Evolutionary conservation across 345 rosid species (phyloP).

Genomic region (Geranium rotundifolium): DNA sequence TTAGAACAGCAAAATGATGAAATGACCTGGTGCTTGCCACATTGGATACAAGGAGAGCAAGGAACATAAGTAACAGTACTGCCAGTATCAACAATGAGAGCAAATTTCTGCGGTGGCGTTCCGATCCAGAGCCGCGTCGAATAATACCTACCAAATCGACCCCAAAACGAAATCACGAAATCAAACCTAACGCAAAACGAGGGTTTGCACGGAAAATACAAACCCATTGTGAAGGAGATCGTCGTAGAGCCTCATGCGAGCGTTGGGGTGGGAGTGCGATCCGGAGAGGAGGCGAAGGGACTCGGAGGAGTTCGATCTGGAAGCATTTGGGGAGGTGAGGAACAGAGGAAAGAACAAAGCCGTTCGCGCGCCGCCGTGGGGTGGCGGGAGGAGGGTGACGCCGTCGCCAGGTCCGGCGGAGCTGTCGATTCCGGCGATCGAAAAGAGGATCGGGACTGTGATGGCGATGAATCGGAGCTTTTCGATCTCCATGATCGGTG

Average conservation of each 20-base stretch:
- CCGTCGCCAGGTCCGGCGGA: constrained; percentile 8
- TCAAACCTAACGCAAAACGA: constrained; percentile 4
- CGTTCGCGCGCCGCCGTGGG: constrained; percentile 19
- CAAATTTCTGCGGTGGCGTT: constrained; percentile 85
- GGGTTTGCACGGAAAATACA: not conserved
- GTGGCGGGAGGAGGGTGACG: constrained; percentile 14
- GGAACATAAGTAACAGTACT: constrained; percentile 91
- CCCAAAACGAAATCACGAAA: not conserved
- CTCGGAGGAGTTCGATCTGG: constrained; percentile 17
- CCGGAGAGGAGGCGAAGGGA: constrained; percentile 50
- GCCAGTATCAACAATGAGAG: constrained; percentile 83
- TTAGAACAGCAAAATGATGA: not conserved
- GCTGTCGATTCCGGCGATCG: constrained; percentile 10
- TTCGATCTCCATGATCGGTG: constrained; percentile 18
- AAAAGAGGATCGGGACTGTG: constrained; percentile 10
- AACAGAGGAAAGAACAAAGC: constrained; percentile 73
- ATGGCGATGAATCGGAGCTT: constrained; percentile 7
- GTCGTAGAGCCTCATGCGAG: constrained; percentile 90
- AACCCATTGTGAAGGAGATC: constrained; percentile 89
- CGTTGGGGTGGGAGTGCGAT: constrained; percentile 32
- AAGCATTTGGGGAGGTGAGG: constrained; percentile 32
- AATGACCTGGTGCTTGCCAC: constrained; percentile 89
- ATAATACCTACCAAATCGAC: constrained; percentile 40
- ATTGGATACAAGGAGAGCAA: constrained; percentile 63
- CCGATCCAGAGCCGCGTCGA: constrained; percentile 91